Conservation (phyloP, 108 stramenopile species). For the Pseudonitzschia multiseries region DNA sequence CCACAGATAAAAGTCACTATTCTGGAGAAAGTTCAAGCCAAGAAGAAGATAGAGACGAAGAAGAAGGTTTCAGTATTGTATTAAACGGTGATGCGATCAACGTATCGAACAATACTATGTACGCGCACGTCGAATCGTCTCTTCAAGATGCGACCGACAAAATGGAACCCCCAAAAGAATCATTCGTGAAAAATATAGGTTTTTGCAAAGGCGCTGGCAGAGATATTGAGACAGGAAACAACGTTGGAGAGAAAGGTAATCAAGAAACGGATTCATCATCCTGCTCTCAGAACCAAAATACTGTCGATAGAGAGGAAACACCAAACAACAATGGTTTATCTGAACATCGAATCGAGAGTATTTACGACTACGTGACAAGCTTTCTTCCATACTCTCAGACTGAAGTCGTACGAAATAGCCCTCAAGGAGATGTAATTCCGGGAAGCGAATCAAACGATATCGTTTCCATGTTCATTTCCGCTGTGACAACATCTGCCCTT, state of each 20-base stretch:
- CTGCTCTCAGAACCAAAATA: background rate
- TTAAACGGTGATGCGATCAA: background rate
- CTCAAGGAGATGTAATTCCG: background rate
- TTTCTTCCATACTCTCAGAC: background rate
- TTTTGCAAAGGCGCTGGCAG: background rate
- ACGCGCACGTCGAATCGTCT: background rate
- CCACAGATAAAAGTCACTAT: background rate
- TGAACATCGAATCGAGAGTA: background rate
- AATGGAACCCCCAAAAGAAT: background rate
- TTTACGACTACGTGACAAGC: background rate
- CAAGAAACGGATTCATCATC: background rate
- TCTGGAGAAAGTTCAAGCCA: background rate
- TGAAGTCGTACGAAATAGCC: background rate
- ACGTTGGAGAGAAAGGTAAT: background rate
- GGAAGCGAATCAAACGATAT: background rate
- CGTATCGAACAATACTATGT: background rate
- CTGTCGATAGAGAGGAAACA: background rate
- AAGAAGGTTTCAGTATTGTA: background rate
- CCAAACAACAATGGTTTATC: background rate
- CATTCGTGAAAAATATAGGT: background rate
- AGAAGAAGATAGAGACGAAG: background rate
- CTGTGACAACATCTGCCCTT: background rate
- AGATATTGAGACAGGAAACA: background rate
- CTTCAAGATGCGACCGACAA: background rate
- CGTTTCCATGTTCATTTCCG: background rate